Evolutionary conservation across 345 rosid species (phyloP).

Genomic region (Salix caprea): DNA sequence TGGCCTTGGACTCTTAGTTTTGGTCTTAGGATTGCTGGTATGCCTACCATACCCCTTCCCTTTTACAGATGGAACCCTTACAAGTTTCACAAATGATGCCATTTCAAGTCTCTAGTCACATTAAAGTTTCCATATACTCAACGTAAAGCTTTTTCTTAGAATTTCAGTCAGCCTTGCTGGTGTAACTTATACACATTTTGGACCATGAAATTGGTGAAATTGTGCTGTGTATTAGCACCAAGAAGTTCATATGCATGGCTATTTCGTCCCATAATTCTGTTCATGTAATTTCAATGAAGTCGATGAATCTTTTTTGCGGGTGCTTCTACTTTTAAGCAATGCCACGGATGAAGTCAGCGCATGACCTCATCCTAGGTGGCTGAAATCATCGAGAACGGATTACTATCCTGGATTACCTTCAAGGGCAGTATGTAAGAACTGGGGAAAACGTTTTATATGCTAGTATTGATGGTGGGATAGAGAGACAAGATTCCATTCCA

Average conservation of each 20-base stretch:
- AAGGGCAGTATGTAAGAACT: neutral
- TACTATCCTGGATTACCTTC: neutral
- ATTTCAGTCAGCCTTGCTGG: neutral
- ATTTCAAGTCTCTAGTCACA: slow-evolving; percentile 37
- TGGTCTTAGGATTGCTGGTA: slow-evolving; percentile 65
- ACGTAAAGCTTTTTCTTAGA: neutral
- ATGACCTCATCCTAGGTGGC: neutral
- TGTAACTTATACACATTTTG: neutral
- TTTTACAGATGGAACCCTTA: slow-evolving; percentile 44
- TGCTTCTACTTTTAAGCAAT: neutral
- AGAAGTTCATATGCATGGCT: neutral
- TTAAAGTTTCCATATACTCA: neutral
- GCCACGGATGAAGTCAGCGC: neutral
- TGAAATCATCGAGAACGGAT: neutral
- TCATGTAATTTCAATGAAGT: neutral
- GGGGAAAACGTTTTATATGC: neutral
- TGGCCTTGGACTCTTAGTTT: slow-evolving; percentile 60
- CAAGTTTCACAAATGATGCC: slow-evolving; percentile 39
- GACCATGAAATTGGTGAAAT: neutral
- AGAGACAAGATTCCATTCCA: neutral
- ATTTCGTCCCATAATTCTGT: neutral
- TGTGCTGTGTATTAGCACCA: neutral
- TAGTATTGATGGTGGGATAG: neutral
- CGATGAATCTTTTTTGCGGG: neutral
- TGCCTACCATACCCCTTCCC: slow-evolving; percentile 87